These are phyloP conservation scores for Phylloporus sp. DNA, from an alignment of 768 basidiomycete species.

Conservation along the genomic window DNA sequence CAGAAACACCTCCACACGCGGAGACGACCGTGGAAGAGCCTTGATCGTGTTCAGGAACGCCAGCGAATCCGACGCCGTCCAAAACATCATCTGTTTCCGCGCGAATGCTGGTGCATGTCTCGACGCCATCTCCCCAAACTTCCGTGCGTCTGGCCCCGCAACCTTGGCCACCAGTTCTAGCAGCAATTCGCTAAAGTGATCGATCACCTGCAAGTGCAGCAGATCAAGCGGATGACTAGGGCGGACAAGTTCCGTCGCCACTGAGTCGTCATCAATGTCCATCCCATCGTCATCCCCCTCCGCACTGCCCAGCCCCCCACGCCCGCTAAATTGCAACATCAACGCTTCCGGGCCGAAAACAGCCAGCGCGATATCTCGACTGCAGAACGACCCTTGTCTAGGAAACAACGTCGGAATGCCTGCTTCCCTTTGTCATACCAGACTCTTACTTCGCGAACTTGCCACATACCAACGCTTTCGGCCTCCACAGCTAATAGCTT, in stretches of 20 bases:
- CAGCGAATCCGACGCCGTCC: slow-evolving; percentile 54
- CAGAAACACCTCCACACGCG: slow-evolving; percentile 50
- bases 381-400: slow-evolving; percentile 38
- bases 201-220: slow-evolving; percentile 63
- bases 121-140: slow-evolving; percentile 39
- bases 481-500: slow-evolving; percentile 57
- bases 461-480: slow-evolving; percentile 40
- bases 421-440: slow-evolving; percentile 14
- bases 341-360: slow-evolving; percentile 41
- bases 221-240: slow-evolving; percentile 58
- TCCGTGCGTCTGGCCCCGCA: slow-evolving; percentile 43
- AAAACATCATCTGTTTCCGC: slow-evolving; percentile 40
- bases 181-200: slow-evolving; percentile 62
- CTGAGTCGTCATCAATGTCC: slow-evolving; percentile 58
- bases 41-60: slow-evolving; percentile 49
- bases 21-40: slow-evolving; percentile 31
- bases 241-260: slow-evolving; percentile 30
- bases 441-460: neutral
- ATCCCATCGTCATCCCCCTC: slow-evolving; percentile 43
- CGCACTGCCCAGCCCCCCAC: slow-evolving; percentile 12
- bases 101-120: slow-evolving; percentile 53
- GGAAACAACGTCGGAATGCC: slow-evolving; percentile 25
- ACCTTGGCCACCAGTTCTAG: slow-evolving; percentile 52
- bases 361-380: slow-evolving; percentile 46
- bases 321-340: slow-evolving; percentile 37